phyloP scores from a whole-genome alignment of 805 yeast genomes.

The Nakazawaea wyomingensis region DNA sequence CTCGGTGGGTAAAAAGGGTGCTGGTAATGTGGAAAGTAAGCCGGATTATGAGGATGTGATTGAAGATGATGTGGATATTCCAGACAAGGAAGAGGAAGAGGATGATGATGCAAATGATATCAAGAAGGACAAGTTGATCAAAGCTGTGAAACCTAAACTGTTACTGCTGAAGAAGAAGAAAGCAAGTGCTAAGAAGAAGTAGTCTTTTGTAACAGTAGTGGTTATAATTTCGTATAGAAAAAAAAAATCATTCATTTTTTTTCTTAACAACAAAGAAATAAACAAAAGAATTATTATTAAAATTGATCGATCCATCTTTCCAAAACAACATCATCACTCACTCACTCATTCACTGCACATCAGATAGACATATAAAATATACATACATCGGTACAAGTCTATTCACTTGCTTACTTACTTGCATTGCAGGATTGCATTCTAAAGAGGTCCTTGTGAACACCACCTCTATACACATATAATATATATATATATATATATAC shows the following conservation, averaged over 20 bases:
- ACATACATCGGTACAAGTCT: too few species aligned
- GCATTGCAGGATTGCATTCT: too few species aligned
- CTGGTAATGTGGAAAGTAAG: constrained; percentile 24
- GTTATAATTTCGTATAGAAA: not conserved
- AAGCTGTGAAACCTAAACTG: constrained; percentile 38
- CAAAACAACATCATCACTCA: too few species aligned
- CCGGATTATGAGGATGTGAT: constrained; percentile 74
- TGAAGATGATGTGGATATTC: constrained; percentile 41
- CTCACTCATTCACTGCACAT: not conserved
- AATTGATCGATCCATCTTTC: too few species aligned
- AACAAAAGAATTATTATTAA: not conserved
- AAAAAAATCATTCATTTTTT: not conserved
- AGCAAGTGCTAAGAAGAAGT: constrained; percentile 10
- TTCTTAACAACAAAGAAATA: not conserved
- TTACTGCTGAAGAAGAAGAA: constrained; percentile 18
- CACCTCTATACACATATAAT: too few species aligned
- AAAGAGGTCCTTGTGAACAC: too few species aligned
- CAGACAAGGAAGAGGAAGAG: constrained; percentile 35
- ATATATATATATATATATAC: too few species aligned
- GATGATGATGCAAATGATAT: constrained; percentile 41
- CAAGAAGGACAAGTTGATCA: constrained; percentile 60
- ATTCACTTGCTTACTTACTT: too few species aligned
- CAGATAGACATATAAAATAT: too few species aligned
- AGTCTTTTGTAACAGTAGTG: not conserved
- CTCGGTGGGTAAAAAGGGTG: constrained; percentile 39